Base-by-base conservation (phyloP, 2,329 filamentous ascomycete species). In the Fusarium guadeloupense region DNA sequence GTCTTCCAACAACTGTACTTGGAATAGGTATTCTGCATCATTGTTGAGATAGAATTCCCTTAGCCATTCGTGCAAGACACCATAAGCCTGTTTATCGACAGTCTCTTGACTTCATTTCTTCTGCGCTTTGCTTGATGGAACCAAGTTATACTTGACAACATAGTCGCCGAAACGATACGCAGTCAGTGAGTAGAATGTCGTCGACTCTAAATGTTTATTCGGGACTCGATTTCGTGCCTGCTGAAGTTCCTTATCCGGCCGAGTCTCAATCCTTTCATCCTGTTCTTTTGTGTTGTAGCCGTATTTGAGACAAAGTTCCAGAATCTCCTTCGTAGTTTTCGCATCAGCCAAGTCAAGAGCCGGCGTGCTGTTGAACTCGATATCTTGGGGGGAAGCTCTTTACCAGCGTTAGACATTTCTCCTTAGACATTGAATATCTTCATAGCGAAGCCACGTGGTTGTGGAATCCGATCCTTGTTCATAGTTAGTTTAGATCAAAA, bases 351-450 rank as follows among this genome's bases (percentile, higher is more conserved):
- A 14, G 21, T 50, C 47, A 30, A 50, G 39, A 1, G 39, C 47
- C 4, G 30, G 31, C 6, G 47, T 44, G 9, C 47, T 44, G 23
- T 50, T 50, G 23, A 50, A 44, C 7, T 50, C 38, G 10, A 50
- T 44, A 6, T 50, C 39, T 3, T 50, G 47, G 6, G 47, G 5
- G 39, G 19, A 13, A 44, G 37, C 13, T 44, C 17, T 30, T n/a
- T 37, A 4, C 47, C 31, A 1, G 21, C 17, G 12, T 50, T 23
- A 20, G 45, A 45, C 46, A 51, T 55, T 19, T 51, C 13, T 5
- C 46, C 39, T 7, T 41, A 7, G 4, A 55, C 30, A 13, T 51
- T 40, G 17, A 55, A 44, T 2, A 51, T 13, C 5, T 55, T 51
- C 33, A 55, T 45, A 1, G 46, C 40, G 2, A 55, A 12, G 3